Conservation (phyloP, 2,329 filamentous ascomycete species). For the Pseudopithomyces maydicus region DNA sequence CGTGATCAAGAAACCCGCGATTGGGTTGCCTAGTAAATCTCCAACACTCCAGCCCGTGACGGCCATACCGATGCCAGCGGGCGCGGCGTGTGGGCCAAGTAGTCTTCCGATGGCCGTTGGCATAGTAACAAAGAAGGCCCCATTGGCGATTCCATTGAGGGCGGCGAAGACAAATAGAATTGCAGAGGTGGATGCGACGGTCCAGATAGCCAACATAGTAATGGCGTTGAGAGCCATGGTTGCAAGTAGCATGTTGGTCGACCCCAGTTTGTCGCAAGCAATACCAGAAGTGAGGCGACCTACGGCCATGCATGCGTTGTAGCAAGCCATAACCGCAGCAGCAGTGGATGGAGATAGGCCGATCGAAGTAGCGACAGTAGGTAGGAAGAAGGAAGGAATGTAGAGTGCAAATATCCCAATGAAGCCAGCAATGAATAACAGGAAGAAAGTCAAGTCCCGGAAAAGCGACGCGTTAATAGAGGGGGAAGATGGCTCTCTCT, state of each 20-base stretch:
- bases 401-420: slow-evolving; percentile 4
- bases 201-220: slow-evolving; percentile 6
- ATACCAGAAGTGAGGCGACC: slow-evolving; percentile 3
- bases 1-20: slow-evolving; percentile 1
- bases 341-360: slow-evolving; percentile 1
- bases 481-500: background rate
- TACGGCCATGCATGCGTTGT: slow-evolving; percentile 5
- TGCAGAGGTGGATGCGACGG: slow-evolving; percentile 2
- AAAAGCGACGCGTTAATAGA: slow-evolving; percentile 3
- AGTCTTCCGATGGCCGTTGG: slow-evolving; percentile 3
- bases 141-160: slow-evolving; percentile 3
- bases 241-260: slow-evolving; percentile 4
- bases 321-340: slow-evolving; percentile 4
- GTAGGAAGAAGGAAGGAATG: slow-evolving; percentile 4
- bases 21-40: slow-evolving; percentile 1
- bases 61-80: slow-evolving; percentile 3
- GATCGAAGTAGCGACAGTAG: slow-evolving; percentile 2
- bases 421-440: slow-evolving; percentile 3
- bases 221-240: slow-evolving; percentile 5
- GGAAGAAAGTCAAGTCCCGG: slow-evolving; percentile 1
- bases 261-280: slow-evolving; percentile 3
- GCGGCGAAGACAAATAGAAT: slow-evolving; percentile 1
- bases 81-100: background rate
- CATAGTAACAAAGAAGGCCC: slow-evolving; percentile 5
- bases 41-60: slow-evolving; percentile 4